A percentile compares a stretch with the other conserved stretches of the same genome.
Evolutionary conservation across 441 rosid species (phyloP).

Genomic region (Raphanus hybrid): DNA sequence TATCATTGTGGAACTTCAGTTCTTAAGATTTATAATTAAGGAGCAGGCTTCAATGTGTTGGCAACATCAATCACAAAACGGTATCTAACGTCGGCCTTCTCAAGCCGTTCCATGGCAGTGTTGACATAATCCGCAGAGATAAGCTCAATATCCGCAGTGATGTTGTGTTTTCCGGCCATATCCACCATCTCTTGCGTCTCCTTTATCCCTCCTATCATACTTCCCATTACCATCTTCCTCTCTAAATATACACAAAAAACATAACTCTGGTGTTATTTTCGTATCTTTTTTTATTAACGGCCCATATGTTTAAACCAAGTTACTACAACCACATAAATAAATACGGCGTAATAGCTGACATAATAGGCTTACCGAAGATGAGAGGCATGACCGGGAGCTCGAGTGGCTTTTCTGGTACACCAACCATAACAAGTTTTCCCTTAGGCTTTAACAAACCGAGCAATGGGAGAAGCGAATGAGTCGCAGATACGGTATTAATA

Average conservation of each 20-base stretch:
- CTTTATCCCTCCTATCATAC: constrained; percentile 53
- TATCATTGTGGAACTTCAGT: not conserved
- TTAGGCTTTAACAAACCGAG: constrained; percentile 46
- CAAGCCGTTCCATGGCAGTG: constrained; percentile 54
- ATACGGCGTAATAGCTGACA: not conserved
- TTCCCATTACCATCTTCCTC: constrained; percentile 56
- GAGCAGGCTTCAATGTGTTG: constrained; percentile 46
- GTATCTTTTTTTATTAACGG: not conserved
- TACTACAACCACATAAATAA: not conserved
- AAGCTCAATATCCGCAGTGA: constrained; percentile 54
- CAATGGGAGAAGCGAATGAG: constrained; percentile 50
- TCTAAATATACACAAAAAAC: constrained; percentile 33
- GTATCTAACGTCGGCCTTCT: constrained; percentile 50
- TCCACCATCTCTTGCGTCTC: constrained; percentile 66
- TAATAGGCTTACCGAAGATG: constrained; percentile 38
- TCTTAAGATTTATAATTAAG: constrained; percentile 2
- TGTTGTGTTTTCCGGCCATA: constrained; percentile 53
- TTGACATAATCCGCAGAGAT: constrained; percentile 57
- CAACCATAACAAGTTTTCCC: constrained; percentile 55
- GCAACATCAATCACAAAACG: constrained; percentile 57
- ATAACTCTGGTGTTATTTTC: not conserved
- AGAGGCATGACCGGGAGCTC: constrained; percentile 52
- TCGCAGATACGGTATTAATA: constrained; percentile 57
- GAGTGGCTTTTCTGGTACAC: constrained; percentile 54
- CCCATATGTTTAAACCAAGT: not conserved